Base-by-base conservation (phyloP, 495 filamentous ascomycete species). In the Aspergillus homomorphus region DNA sequence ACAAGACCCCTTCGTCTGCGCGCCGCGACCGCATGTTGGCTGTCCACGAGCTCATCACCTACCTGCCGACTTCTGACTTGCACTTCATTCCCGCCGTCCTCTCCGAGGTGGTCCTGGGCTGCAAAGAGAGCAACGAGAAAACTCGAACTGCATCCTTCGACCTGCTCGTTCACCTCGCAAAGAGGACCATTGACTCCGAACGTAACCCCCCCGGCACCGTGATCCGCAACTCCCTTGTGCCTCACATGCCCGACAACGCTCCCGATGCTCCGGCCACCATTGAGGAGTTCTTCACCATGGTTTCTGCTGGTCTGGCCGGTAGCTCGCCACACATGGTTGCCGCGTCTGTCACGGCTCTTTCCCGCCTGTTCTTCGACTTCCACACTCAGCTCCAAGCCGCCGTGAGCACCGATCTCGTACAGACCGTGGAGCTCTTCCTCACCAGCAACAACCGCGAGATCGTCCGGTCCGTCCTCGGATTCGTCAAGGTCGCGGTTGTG, bases 241-340 rank as follows among this genome's bases (percentile, higher is more conserved):
- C 89, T 0, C 83, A 92, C 68, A 93, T 97, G 89, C 81, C 88
- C 4, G 74, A 84, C 33, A 82, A 93, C 68, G 86, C 91, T 1
- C 88, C 91, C n/a, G 74, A 82, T 53, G 91, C 86, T 2, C 68
- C 80, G 15, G 92, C 93, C 7, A 88, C 80, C 15, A 80, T 98
- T 24, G 92, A 97, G 63, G 94, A 98, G 69, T 97, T 95, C 72
- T 90, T 97, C 81, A 96, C 92, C 43, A 98, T 98, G 93, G 87
- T 98, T 30, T 92, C 89, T 49, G 95, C 94, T 20, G 94, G 95
- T 70, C 84, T 98, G 28, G 94, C 93, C 1, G 93, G 91, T 44
- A 85, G 80, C 58, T 89, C 91, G 18, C 92, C 94, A 41, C 94
- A 98, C 75, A 96, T 96, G 90, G 87, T 97, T 58, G 92, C 89